Conservation (phyloP, 2,329 filamentous ascomycete species). For the Penicillium sp. region DNA sequence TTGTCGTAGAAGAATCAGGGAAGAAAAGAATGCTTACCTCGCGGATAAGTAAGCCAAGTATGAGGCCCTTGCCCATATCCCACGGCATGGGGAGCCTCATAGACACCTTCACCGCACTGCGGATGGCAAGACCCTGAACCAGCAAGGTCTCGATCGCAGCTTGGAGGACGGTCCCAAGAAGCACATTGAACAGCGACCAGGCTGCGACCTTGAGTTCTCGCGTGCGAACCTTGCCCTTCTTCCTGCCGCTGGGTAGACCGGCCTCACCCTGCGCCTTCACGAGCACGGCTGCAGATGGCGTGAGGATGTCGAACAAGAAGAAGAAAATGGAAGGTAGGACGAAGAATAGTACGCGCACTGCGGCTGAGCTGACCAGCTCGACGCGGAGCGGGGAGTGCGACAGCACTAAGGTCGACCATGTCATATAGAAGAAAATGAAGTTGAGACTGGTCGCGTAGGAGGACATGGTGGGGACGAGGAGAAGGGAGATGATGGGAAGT, state of each 20-base stretch:
- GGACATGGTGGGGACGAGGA: constrained; percentile 44
- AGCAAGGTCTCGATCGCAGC: constrained; percentile 55
- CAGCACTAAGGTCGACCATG: constrained; percentile 80
- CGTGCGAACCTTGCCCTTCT: constrained; percentile 39
- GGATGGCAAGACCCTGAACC: constrained; percentile 53
- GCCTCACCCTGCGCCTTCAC: constrained; percentile 66
- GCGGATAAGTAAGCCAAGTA: constrained; percentile 54
- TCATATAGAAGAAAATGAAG: constrained; percentile 85
- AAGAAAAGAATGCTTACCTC: constrained; percentile 46
- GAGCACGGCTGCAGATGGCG: constrained; percentile 67
- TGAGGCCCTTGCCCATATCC: constrained; percentile 57
- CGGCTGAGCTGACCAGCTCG: constrained; percentile 70
- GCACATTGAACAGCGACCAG: constrained; percentile 58
- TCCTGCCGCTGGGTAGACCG: constrained; percentile 48
- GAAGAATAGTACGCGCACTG: constrained; percentile 69
- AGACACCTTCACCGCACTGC: constrained; percentile 59
- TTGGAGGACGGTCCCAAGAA: constrained; percentile 56
- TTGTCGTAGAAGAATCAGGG: background rate
- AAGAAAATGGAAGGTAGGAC: constrained; percentile 71
- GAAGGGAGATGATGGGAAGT: constrained; percentile 29
- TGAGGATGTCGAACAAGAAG: constrained; percentile 67
- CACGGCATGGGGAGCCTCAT: constrained; percentile 63
- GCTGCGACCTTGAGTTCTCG: constrained; percentile 51
- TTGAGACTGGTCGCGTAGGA: constrained; percentile 80
- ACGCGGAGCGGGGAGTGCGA: constrained; percentile 73